Conservation (phyloP, 805 yeast genomes). For the Candida sithepensis region DNA sequence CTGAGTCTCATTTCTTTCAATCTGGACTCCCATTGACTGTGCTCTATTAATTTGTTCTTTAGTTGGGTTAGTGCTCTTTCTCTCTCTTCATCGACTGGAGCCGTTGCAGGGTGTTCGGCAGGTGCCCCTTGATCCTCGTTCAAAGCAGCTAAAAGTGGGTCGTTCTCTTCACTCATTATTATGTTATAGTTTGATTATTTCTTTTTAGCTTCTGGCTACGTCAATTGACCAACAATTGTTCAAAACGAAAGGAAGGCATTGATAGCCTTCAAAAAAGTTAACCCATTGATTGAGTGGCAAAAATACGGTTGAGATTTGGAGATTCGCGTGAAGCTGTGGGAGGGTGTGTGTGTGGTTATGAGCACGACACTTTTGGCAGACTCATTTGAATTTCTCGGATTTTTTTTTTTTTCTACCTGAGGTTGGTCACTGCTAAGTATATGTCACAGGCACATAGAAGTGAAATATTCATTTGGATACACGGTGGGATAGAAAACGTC, state of each 20-base stretch:
- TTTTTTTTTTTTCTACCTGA: neutral
- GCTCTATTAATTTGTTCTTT: slow-evolving; percentile 85
- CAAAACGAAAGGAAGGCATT: neutral
- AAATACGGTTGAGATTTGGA: neutral
- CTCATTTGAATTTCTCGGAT: neutral
- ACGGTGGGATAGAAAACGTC: too few species aligned
- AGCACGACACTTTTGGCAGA: neutral
- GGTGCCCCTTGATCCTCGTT: slow-evolving; percentile 30
- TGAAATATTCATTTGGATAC: too few species aligned
- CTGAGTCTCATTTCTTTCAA: slow-evolving; percentile 78
- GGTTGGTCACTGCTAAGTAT: too few species aligned
- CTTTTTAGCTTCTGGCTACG: neutral
- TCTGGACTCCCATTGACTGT: slow-evolving; percentile 90
- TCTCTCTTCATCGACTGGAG: slow-evolving; percentile 36
- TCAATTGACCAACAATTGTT: neutral
- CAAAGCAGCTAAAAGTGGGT: slow-evolving; percentile 73
- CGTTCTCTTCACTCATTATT: slow-evolving; percentile 48
- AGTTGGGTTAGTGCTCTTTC: slow-evolving; percentile 73
- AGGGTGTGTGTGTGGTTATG: neutral
- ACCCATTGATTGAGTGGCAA: neutral
- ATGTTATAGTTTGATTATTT: neutral
- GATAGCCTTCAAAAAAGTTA: too few species aligned
- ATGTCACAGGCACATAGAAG: too few species aligned
- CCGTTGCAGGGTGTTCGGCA: slow-evolving; percentile 2
- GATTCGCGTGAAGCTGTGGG: neutral